A percentile compares a stretch with the other conserved stretches of the same genome.
phyloP scores from a whole-genome alignment of 306 rosid genomes.

The Luffa acutangula region DNA sequence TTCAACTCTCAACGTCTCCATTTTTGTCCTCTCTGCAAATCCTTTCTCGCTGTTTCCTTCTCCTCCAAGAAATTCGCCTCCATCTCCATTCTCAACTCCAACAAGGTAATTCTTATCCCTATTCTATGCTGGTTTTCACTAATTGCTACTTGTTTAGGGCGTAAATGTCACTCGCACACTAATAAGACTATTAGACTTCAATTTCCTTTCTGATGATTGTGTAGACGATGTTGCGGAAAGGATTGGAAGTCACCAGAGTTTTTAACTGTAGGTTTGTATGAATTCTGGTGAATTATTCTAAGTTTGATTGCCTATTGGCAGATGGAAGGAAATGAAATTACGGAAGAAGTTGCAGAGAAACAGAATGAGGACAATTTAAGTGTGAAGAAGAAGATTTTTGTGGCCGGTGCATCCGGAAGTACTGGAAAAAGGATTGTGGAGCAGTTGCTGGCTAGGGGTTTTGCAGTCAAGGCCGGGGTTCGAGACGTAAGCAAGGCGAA shows the following conservation, averaged over 20 bases:
- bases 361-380: slow-evolving; percentile 16
- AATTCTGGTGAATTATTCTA: not conserved
- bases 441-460: slow-evolving; percentile 80
- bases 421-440: slow-evolving; percentile 83
- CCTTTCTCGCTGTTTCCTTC: slow-evolving; percentile 14
- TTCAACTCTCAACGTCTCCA: not conserved
- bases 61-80: slow-evolving; percentile 4
- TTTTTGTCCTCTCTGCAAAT: not conserved
- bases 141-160: not conserved
- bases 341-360: slow-evolving; percentile 31
- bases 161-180: not conserved
- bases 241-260: not conserved
- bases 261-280: not conserved
- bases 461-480: slow-evolving; percentile 82
- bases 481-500: slow-evolving; percentile 74
- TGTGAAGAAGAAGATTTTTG: slow-evolving; percentile 62
- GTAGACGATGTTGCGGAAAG: not conserved
- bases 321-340: slow-evolving; percentile 68
- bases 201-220: not conserved
- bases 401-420: slow-evolving; percentile 91
- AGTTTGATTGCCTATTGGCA: not conserved
- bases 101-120: slow-evolving; percentile 19
- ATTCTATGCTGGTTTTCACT: slow-evolving; percentile 6
- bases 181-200: not conserved
- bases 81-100: slow-evolving; percentile 6